Evolutionary conservation across 108 stramenopile species (phyloP).

Genomic region (Skeletonema marinoi): DNA sequence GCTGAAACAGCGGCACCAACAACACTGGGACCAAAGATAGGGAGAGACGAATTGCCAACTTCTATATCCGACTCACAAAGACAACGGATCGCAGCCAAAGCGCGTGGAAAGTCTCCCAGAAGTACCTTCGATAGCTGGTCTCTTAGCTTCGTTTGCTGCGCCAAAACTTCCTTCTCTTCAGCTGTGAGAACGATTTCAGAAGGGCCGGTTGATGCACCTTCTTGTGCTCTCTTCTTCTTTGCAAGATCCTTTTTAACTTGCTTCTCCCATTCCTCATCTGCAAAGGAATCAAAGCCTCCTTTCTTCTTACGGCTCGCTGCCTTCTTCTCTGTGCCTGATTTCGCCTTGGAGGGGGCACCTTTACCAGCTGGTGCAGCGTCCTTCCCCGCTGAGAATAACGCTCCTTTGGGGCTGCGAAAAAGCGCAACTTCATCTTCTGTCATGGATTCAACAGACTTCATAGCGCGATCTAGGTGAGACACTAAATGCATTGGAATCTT

Average conservation of each 20-base stretch:
- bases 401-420: slow-evolving; percentile 33
- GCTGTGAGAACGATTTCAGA: slow-evolving; percentile 41
- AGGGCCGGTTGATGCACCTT: background rate
- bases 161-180: slow-evolving; percentile 66
- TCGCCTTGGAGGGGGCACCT: slow-evolving; percentile 1
- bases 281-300: slow-evolving; percentile 49
- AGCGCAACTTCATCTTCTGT: slow-evolving; percentile 46
- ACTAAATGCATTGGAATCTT: slow-evolving; percentile 34
- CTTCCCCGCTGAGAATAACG: slow-evolving; percentile 25
- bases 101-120: slow-evolving; percentile 45
- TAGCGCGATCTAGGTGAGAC: slow-evolving; percentile 11
- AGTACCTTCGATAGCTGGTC: slow-evolving; percentile 38
- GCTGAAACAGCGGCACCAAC: slow-evolving; percentile 51
- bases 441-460: slow-evolving; percentile 33
- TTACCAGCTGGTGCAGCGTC: slow-evolving; percentile 1
- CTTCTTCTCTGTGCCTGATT: slow-evolving; percentile 23
- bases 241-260: slow-evolving; percentile 86
- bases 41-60: slow-evolving; percentile 80
- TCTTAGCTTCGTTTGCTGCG: slow-evolving; percentile 56
- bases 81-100: slow-evolving; percentile 54
- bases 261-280: slow-evolving; percentile 90
- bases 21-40: slow-evolving; percentile 52
- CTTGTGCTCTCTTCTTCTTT: slow-evolving; percentile 56
- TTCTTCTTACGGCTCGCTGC: slow-evolving; percentile 54
- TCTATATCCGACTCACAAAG: slow-evolving; percentile 80